These are phyloP conservation scores for Zalaria sp. DNA, from an alignment of 2,329 filamentous ascomycete genomes.

Conservation along the genomic window DNA sequence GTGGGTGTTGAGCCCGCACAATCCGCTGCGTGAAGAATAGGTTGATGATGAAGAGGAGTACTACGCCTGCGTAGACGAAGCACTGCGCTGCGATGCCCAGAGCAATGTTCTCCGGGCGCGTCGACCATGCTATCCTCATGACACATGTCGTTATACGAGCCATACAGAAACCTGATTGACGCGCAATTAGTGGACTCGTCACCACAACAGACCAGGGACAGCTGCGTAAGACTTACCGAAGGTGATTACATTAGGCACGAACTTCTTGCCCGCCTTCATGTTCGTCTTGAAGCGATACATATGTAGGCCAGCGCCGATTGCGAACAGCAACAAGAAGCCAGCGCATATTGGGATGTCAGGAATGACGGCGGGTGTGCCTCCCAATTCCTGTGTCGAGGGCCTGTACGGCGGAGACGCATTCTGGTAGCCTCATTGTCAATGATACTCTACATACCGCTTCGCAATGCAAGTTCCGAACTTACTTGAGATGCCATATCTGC, in stretches of 20 bases:
- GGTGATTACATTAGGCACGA: conserved; percentile 42
- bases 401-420: conserved; percentile 2
- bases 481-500: not conserved
- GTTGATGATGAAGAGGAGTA: conserved; percentile 67
- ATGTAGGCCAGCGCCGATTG: conserved; percentile 38
- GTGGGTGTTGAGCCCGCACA: conserved; percentile 57
- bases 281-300: conserved; percentile 45
- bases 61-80: conserved; percentile 58
- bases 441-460: not conserved
- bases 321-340: conserved; percentile 48
- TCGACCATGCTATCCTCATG: conserved; percentile 44
- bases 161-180: conserved; percentile 35
- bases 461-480: not conserved
- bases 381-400: conserved; percentile 32
- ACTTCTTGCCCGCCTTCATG: conserved; percentile 38
- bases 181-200: conserved; percentile 31
- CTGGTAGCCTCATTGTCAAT: not conserved
- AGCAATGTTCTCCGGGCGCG: conserved; percentile 23
- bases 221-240: conserved; percentile 22
- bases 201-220: too few relatives aligned
- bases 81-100: conserved; percentile 48
- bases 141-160: conserved; percentile 31
- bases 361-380: conserved; percentile 40
- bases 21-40: conserved; percentile 64
- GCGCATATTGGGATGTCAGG: conserved; percentile 52